phyloP scores from a whole-genome alignment of 1,284 basidiomycete species.

The Sporisorium graminicola region DNA sequence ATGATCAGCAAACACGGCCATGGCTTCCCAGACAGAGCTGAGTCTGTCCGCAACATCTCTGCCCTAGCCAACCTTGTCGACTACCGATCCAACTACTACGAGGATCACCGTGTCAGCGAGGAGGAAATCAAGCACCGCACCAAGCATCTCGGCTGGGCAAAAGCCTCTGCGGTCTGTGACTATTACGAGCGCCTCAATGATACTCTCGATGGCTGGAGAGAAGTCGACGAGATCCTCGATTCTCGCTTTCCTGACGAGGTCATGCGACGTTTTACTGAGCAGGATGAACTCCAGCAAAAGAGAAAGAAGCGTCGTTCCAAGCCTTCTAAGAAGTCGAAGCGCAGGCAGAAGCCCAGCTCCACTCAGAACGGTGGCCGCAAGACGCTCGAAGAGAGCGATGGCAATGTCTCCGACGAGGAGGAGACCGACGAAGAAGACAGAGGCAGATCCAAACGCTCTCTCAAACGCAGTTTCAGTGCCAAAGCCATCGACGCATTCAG shows the following conservation, averaged over 20 bases:
- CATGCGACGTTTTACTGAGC: conserved; percentile 59
- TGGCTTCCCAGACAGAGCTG: conserved; percentile 53
- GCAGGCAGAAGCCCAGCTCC: conserved; percentile 15
- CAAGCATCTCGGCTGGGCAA: conserved; percentile 38
- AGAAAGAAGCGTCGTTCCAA: conserved; percentile 23
- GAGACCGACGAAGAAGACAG: conserved; percentile 50
- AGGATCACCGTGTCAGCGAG: conserved; percentile 50
- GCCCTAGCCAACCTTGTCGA: conserved; percentile 63
- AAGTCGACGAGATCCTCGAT: conserved; percentile 68
- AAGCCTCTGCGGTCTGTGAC: conserved; percentile 43
- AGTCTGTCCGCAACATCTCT: conserved; percentile 61
- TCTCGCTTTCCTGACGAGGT: conserved; percentile 66
- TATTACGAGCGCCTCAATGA: conserved; percentile 65
- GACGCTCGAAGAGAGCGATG: conserved; percentile 43
- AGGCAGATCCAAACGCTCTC: conserved; percentile 15
- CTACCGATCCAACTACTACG: conserved; percentile 61
- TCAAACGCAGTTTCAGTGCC: conserved; percentile 56
- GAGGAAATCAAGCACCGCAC: conserved; percentile 54
- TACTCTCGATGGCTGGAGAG: conserved; percentile 66
- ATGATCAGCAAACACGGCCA: conserved; percentile 52
- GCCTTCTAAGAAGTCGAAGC: conserved; percentile 28
- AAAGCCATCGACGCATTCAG: conserved; percentile 52
- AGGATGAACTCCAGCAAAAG: conserved; percentile 18
- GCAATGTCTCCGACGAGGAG: conserved; percentile 56
- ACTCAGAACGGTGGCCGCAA: conserved; percentile 16